A percentile compares a stretch with the other conserved stretches of the same genome.
Conservation (phyloP, 495 filamentous ascomycete species). For the Xylaria telfairii region DNA sequence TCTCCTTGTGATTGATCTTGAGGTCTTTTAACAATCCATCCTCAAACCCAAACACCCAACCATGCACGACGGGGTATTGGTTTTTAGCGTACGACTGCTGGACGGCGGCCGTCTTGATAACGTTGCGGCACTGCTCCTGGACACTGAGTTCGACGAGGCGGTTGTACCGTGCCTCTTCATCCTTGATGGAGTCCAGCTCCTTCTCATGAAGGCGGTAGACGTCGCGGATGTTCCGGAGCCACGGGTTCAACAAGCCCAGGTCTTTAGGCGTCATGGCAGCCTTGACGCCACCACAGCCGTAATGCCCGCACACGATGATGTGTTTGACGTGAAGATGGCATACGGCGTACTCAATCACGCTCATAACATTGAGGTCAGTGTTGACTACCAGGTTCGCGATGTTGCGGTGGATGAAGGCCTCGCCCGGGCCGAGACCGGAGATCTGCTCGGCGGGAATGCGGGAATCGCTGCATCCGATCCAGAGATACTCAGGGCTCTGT, state of each 20-base stretch:
- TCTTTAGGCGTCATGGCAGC: conserved; percentile 65
- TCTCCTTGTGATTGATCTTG: conserved; percentile 52
- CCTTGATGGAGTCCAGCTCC: conserved; percentile 59
- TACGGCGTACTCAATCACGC: conserved; percentile 68
- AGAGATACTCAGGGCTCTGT: conserved; percentile 65
- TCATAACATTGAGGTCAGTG: conserved; percentile 65
- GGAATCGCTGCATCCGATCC: conserved; percentile 70
- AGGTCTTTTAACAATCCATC: conserved; percentile 61
- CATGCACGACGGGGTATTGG: conserved; percentile 61
- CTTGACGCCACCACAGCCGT: conserved; percentile 68
- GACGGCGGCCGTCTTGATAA: conserved; percentile 64
- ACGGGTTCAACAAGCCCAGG: conserved; percentile 64
- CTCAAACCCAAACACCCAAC: conserved; percentile 62
- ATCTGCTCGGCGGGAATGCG: conserved; percentile 67
- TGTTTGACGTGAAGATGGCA: conserved; percentile 65
- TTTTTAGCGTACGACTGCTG: conserved; percentile 59
- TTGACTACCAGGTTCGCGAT: conserved; percentile 68
- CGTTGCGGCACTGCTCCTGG: conserved; percentile 62
- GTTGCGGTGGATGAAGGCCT: conserved; percentile 68
- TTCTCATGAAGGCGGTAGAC: conserved; percentile 63
- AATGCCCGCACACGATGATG: conserved; percentile 70
- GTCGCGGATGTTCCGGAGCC: conserved; percentile 67
- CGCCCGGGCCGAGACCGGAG: conserved; percentile 63
- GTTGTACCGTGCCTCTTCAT: conserved; percentile 54
- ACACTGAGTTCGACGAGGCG: conserved; percentile 67